These are phyloP conservation scores for Pichia sp. DNA, from an alignment of 1,139 yeast genomes.

Conservation along the genomic window DNA sequence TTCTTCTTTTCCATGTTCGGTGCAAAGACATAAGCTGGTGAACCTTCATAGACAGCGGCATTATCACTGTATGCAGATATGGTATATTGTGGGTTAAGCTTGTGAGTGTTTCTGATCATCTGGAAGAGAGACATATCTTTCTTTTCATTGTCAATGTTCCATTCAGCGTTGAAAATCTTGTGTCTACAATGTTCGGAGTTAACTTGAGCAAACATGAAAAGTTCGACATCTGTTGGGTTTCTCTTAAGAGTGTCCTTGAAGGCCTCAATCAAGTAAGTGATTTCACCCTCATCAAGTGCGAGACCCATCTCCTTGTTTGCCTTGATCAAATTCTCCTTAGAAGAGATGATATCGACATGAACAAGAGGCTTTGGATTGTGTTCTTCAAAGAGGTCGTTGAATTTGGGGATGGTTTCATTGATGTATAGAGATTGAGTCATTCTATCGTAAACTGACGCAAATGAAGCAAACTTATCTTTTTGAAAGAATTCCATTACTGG, in stretches of 20 bases:
- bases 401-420: conserved; percentile 48
- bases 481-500: conserved; percentile 51
- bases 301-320: conserved; percentile 85
- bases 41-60: conserved; percentile 95
- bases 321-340: conserved; percentile 55
- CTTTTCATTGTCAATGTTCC: conserved; percentile 85
- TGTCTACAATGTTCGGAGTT: conserved; percentile 99
- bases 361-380: conserved; percentile 84
- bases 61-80: conserved; percentile 95
- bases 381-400: conserved; percentile 66
- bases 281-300: conserved; percentile 90
- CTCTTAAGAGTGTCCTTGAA: conserved; percentile 70
- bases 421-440: conserved; percentile 81
- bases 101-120: conserved; percentile 95
- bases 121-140: conserved; percentile 76
- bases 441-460: conserved; percentile 79
- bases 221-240: conserved; percentile 96
- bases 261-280: conserved; percentile 76
- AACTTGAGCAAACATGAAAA: conserved; percentile 99
- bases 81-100: conserved; percentile 67
- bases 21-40: conserved; percentile 64
- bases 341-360: conserved; percentile 54
- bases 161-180: conserved; percentile 96
- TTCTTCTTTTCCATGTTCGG: conserved; percentile 63
- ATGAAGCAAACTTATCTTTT: conserved; percentile 39